Evolutionary conservation across 768 basidiomycete genomes (phyloP).

Genomic region (Candolleomyces aberdarensis): DNA sequence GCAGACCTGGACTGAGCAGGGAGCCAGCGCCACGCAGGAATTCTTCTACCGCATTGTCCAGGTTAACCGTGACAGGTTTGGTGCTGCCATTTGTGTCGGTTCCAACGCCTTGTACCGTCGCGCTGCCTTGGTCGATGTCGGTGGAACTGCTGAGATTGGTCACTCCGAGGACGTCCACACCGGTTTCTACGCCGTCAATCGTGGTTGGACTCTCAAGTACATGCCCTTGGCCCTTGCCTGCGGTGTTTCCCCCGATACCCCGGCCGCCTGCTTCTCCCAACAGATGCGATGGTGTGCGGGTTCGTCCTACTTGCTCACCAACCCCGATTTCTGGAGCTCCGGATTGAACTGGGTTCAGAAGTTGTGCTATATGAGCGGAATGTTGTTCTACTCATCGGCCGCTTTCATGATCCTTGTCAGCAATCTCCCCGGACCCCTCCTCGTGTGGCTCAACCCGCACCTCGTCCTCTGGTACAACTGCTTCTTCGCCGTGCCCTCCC

Average conservation of each 20-base stretch:
- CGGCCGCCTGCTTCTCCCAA: slow-evolving; percentile 25
- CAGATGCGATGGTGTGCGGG: slow-evolving; percentile 29
- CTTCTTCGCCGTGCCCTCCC: slow-evolving; percentile 22
- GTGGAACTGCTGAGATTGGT: slow-evolving; percentile 22
- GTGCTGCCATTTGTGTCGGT: slow-evolving; percentile 25
- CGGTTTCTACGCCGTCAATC: slow-evolving; percentile 24
- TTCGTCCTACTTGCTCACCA: slow-evolving; percentile 22
- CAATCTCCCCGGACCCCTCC: slow-evolving; percentile 21
- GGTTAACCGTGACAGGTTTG: slow-evolving; percentile 25
- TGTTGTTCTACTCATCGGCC: slow-evolving; percentile 24
- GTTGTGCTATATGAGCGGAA: slow-evolving; percentile 24
- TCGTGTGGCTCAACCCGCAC: slow-evolving; percentile 18
- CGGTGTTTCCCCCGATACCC: slow-evolving; percentile 24
- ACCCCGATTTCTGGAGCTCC: slow-evolving; percentile 24
- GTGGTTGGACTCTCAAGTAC: slow-evolving; percentile 25
- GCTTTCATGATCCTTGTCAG: slow-evolving; percentile 21
- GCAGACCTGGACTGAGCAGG: slow-evolving; percentile 27
- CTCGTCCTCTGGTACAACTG: slow-evolving; percentile 25
- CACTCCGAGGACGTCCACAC: slow-evolving; percentile 27
- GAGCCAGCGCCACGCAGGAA: slow-evolving; percentile 23
- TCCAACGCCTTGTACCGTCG: slow-evolving; percentile 26
- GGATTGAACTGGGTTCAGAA: slow-evolving; percentile 22
- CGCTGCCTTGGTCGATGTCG: slow-evolving; percentile 20
- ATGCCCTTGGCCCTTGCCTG: slow-evolving; percentile 25
- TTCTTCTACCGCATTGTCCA: slow-evolving; percentile 24